These are phyloP conservation scores for Poterioochromonas sp. DNA, from an alignment of 352 stramenopile species.

Conservation along the genomic window DNA sequence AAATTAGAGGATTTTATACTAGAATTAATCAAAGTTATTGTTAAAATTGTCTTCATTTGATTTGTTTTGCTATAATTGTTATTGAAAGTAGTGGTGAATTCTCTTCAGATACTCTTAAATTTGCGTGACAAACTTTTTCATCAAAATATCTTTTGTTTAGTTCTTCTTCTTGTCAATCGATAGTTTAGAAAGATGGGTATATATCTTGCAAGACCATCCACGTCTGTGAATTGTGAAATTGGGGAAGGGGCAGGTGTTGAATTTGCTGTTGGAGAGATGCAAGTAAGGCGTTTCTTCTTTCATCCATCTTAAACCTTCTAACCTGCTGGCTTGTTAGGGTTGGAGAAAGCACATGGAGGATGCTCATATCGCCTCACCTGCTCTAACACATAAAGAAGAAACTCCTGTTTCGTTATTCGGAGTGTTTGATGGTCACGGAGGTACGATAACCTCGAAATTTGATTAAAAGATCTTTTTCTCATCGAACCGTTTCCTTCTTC, in stretches of 20 bases:
- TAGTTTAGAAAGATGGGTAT: too few species aligned
- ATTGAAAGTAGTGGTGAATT: too few species aligned
- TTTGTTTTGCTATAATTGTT: too few species aligned
- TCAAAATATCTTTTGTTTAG: too few species aligned
- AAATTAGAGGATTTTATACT: too few species aligned
- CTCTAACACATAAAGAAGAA: neutral
- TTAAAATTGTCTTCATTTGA: too few species aligned
- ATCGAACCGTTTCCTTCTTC: neutral
- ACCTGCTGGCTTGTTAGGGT: neutral
- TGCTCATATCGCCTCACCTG: conserved; percentile 15
- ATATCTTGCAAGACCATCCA: conserved; percentile 29
- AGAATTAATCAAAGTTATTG: too few species aligned
- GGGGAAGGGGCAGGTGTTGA: neutral
- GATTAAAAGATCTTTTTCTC: neutral
- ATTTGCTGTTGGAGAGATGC: conserved; percentile 22
- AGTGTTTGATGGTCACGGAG: conserved; percentile 66
- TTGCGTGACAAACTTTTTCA: too few species aligned
- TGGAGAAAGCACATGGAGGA: conserved; percentile 32
- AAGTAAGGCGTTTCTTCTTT: neutral
- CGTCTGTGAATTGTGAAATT: neutral
- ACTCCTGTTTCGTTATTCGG: conserved; percentile 49
- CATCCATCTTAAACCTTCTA: neutral
- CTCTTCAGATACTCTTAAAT: too few species aligned
- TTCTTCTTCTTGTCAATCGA: too few species aligned
- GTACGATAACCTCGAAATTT: conserved; percentile 35